Evolutionary conservation across 345 rosid genomes (phyloP), one percentile per base, ranked within the genome.

Genomic region (Melaleuca alternifolia): DNA sequence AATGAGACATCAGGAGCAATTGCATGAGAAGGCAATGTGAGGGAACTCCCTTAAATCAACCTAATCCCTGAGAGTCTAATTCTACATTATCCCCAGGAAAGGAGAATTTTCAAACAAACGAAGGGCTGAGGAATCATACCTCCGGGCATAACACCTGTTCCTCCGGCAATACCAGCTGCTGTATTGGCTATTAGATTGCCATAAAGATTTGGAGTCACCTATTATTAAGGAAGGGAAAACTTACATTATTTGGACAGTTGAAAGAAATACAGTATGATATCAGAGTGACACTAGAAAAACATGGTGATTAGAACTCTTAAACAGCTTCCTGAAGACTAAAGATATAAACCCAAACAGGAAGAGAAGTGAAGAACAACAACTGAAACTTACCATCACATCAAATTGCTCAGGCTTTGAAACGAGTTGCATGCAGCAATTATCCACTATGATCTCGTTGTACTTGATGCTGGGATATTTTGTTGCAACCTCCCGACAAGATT

Each of bases 391-490:
- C 99, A 97, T 97, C 89, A 96, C 99, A 89, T 97, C 99, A 82
- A 97, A 97, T 54, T 97, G 99, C 90, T 97, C 99, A 16, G 99
- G 99, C 94, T 95, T 97, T 8, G 99, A 94, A 54, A 97, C 99
- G 88, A 96, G 99, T 91, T 97, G 98, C 99, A 96, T 97, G 91
- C 99, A 97, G 87, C 98, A 97, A 85, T 97, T 97, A 86, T 96
- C 99, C 79, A 97, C 99, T 26, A 97, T 96, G 2, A 97, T 92
- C 84, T 97, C 99, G 26, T 92, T 94, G 92, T 97, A 97, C 51
- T 93, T 92, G 89, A 97, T 97, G 71, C 96, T 96, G 3, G 98
- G 94, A 90, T 97, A 97, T 12, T 90, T 89, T 53, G 93, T 92
- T 26, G 99, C 97, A 88, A 96, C 97, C 89, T 96, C 99, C 84